Percentiles rank a stretch among this genome's conserved stretches.
Evolutionary conservation across 1,284 basidiomycete genomes (phyloP).

Genomic region (Ganoderma sinense): DNA sequence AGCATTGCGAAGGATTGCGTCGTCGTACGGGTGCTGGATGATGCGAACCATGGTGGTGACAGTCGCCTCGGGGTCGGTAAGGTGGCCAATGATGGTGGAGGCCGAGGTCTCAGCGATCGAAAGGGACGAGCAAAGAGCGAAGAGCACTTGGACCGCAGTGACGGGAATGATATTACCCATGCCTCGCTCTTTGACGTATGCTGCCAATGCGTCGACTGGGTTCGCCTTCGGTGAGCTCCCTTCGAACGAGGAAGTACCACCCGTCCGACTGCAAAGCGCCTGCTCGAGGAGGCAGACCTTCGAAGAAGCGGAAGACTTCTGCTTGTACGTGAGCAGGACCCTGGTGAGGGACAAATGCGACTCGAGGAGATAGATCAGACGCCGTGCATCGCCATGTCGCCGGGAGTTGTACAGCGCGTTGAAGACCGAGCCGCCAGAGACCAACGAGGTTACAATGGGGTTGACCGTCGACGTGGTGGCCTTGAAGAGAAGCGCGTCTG

Average conservation of each 20-base stretch:
- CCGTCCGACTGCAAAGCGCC: constrained; percentile 67
- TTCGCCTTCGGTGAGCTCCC: constrained; percentile 57
- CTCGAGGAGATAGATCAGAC: constrained; percentile 74
- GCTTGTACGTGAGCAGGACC: constrained; percentile 69
- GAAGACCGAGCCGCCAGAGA: constrained; percentile 66
- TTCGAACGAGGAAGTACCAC: constrained; percentile 57
- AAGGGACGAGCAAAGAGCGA: constrained; percentile 72
- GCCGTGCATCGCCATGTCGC: constrained; percentile 71
- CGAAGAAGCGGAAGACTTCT: constrained; percentile 46
- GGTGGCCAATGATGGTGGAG: constrained; percentile 75
- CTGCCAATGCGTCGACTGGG: constrained; percentile 75
- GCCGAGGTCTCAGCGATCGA: constrained; percentile 63
- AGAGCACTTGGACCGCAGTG: constrained; percentile 71
- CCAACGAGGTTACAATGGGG: constrained; percentile 76
- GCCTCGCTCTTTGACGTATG: constrained; percentile 68
- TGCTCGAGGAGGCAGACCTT: constrained; percentile 78
- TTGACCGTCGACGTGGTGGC: constrained; percentile 79
- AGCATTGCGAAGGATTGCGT: constrained; percentile 70
- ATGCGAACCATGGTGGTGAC: constrained; percentile 70
- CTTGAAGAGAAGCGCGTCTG: constrained; percentile 71
- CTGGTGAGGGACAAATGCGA: constrained; percentile 70
- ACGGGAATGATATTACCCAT: constrained; percentile 65
- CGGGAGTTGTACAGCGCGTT: constrained; percentile 66
- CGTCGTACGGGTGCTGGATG: constrained; percentile 75
- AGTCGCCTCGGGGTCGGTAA: constrained; percentile 74